Evolutionary conservation across 140 eudicot genomes (phyloP).

Genomic region (Ambrosia hybrid): DNA sequence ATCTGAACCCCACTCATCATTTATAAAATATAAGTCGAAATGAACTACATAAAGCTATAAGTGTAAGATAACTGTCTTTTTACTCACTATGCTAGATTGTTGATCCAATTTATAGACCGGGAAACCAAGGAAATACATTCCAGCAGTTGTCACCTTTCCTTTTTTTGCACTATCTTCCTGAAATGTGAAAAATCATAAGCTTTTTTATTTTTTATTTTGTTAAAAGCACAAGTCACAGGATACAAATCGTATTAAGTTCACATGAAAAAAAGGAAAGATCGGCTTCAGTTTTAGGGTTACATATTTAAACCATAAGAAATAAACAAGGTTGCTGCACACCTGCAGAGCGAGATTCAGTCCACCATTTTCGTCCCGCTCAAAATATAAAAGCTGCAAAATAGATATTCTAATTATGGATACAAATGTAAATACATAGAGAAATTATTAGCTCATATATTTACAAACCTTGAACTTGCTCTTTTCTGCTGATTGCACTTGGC

Average conservation of each 20-base stretch:
- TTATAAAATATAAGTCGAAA: neutral
- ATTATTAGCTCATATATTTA: neutral
- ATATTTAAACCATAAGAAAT: neutral
- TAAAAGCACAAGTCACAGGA: neutral
- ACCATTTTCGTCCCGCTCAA: constrained; percentile 36
- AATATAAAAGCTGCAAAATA: constrained; percentile 38
- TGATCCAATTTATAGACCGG: constrained; percentile 84
- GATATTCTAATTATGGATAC: neutral
- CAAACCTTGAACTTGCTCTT: constrained; percentile 92
- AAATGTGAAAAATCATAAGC: constrained; percentile 7
- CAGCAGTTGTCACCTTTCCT: constrained; percentile 41
- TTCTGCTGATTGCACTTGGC: constrained; percentile 74
- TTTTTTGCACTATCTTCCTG: constrained; percentile 41
- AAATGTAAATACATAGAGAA: neutral
- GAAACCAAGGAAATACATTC: constrained; percentile 76
- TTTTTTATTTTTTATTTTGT: neutral
- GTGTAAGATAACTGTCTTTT: neutral
- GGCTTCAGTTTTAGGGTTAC: constrained; percentile 5
- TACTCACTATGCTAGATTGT: constrained; percentile 53
- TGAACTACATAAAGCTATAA: neutral
- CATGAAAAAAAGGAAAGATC: neutral
- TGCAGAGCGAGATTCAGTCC: constrained; percentile 52
- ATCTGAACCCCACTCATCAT: constrained; percentile 37
- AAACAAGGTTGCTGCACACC: constrained; percentile 40
- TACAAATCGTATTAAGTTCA: neutral